These are phyloP conservation scores for Cerrena zonata DNA, from an alignment of 1,284 basidiomycete genomes.

Conservation along the genomic window DNA sequence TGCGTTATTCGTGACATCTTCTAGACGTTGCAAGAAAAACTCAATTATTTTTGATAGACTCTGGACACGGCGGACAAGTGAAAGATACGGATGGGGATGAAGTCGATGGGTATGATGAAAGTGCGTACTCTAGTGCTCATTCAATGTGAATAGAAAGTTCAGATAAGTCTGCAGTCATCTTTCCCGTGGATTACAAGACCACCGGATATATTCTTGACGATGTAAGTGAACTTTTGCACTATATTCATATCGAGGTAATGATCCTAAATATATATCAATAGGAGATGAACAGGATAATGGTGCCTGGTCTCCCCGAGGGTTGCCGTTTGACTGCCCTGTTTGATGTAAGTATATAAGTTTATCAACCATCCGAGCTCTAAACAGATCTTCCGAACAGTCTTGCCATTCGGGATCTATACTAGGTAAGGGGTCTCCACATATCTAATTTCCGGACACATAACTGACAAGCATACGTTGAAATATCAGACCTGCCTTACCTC, in stretches of 20 bases:
- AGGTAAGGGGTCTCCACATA: constrained; percentile 32
- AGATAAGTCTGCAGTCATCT: constrained; percentile 33
- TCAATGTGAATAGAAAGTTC: not conserved
- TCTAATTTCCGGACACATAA: not conserved
- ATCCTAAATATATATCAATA: too few species aligned
- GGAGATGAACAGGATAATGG: constrained; percentile 60
- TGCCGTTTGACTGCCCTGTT: constrained; percentile 70
- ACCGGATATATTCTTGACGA: constrained; percentile 73
- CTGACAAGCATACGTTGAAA: not conserved
- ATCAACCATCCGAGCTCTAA: not conserved
- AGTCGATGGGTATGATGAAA: constrained; percentile 65
- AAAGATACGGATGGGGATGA: constrained; percentile 67
- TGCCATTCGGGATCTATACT: constrained; percentile 61
- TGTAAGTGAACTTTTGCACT: constrained; percentile 38
- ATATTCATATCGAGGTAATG: too few species aligned
- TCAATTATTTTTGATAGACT: constrained; percentile 39
- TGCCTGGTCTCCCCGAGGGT: constrained; percentile 50
- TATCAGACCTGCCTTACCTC: constrained; percentile 55
- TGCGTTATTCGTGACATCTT: constrained; percentile 30
- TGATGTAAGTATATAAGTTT: constrained; percentile 45
- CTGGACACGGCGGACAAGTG: constrained; percentile 81
- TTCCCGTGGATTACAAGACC: constrained; percentile 69
- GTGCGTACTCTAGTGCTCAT: constrained; percentile 27
- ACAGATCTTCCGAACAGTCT: constrained; percentile 32
- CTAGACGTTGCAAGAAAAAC: not conserved